phyloP scores from a whole-genome alignment of 768 basidiomycete species.

The Hygrocybe punicea region DNA sequence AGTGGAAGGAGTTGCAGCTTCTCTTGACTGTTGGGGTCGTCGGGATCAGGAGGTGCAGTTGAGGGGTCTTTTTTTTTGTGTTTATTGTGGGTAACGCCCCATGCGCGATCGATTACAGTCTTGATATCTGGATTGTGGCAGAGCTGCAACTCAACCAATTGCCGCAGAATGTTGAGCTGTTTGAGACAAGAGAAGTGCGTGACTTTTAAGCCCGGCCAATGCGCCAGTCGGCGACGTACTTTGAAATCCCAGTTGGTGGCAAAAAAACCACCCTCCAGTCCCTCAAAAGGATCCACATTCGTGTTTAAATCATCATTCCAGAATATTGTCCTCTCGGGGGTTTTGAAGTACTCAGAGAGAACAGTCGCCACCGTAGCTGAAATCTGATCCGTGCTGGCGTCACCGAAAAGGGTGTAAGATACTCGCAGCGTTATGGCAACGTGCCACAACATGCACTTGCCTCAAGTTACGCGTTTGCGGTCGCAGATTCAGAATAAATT shows the following conservation, averaged over 20 bases:
- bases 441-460: constrained; percentile 48
- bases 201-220: constrained; percentile 7
- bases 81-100: constrained; percentile 81
- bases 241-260: constrained; percentile 79
- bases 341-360: constrained; percentile 69
- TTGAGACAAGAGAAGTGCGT: constrained; percentile 14
- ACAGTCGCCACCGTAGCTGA: constrained; percentile 68
- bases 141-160: constrained; percentile 83
- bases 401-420: constrained; percentile 33
- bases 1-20: constrained; percentile 64
- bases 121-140: constrained; percentile 67
- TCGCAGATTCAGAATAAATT: constrained; percentile 78
- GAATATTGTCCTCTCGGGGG: constrained; percentile 70
- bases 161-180: constrained; percentile 78
- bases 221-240: constrained; percentile 43
- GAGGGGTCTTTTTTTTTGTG: constrained; percentile 75
- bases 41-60: constrained; percentile 51
- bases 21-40: constrained; percentile 65
- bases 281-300: constrained; percentile 73
- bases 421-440: constrained; percentile 27
- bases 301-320: constrained; percentile 68
- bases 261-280: constrained; percentile 70
- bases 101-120: constrained; percentile 72
- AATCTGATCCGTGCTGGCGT: constrained; percentile 72
- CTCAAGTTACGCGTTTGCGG: constrained; percentile 89